These are phyloP conservation scores for Sambucus nigra DNA, from an alignment of 129 eudicot genomes.

Conservation along the genomic window DNA sequence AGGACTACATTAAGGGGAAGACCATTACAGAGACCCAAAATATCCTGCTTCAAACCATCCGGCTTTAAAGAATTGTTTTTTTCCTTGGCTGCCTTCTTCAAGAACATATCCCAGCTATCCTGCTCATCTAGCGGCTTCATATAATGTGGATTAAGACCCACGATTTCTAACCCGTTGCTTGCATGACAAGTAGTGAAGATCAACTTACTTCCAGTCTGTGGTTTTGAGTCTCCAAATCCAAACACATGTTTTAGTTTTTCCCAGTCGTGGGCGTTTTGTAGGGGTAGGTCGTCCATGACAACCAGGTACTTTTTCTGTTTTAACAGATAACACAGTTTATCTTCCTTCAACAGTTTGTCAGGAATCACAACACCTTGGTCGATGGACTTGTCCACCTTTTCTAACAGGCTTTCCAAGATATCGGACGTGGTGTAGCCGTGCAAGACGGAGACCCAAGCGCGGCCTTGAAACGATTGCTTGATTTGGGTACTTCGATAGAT, in stretches of 20 bases:
- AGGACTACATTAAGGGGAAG: slow-evolving; percentile 19
- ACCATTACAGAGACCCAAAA: slow-evolving; percentile 11
- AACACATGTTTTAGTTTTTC: slow-evolving; percentile 14
- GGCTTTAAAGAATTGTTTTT: slow-evolving; percentile 5
- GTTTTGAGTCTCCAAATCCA: too few species aligned
- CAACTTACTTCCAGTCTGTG: slow-evolving; percentile 22
- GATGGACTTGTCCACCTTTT: slow-evolving; percentile 4
- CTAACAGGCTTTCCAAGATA: slow-evolving; percentile 18
- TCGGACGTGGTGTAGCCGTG: slow-evolving; percentile 14
- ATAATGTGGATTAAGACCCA: background rate
- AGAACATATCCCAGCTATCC: slow-evolving; percentile 20
- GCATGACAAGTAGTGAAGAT: slow-evolving; percentile 17
- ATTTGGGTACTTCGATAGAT: slow-evolving; percentile 23
- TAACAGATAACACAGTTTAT: slow-evolving; percentile 10
- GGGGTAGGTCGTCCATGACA: slow-evolving; percentile 17
- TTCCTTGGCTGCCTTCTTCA: slow-evolving; percentile 9
- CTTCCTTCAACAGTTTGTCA: slow-evolving; percentile 9
- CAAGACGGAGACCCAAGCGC: slow-evolving; percentile 32
- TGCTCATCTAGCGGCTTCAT: slow-evolving; percentile 16
- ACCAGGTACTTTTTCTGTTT: slow-evolving; percentile 22
- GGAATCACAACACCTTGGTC: slow-evolving; percentile 12
- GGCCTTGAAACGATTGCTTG: slow-evolving; percentile 26
- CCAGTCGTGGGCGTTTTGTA: background rate
- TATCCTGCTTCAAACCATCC: slow-evolving; percentile 12
- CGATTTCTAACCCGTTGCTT: background rate